Evolutionary conservation across 2,329 filamentous ascomycete genomes (phyloP), one percentile per base, ranked within the genome.

Genomic region (Neonectria punicea): DNA sequence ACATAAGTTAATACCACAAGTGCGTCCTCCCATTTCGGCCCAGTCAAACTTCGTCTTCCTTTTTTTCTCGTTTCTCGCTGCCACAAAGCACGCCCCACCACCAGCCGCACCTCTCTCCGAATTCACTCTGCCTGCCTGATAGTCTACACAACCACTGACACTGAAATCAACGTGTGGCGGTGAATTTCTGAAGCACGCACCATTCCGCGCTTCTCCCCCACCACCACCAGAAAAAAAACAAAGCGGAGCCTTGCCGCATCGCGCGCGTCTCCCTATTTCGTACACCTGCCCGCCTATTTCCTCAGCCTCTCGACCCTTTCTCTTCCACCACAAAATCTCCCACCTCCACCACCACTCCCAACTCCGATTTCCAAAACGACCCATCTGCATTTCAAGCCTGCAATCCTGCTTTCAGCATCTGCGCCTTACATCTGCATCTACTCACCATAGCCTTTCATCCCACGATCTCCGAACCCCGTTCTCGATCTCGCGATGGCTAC

Each of bases 401-500:
- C 51, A 41, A 41, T 39, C 32, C 32, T 36, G 51, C 55, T 20
- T 25, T 39, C 13, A 34, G 34, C 53, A 59, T 39, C 25, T 51
- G 43, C 57, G 49, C 46, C 56, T 60, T 60, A 44, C 44, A 46
- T 46, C 36, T 47, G 56, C 55, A 58, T 43, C 43, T 55, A 63
- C 53, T 53, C 43, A 49, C 51, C 20, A 30, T 25, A 13, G 13
- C 58, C 53, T 32, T 58, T 55, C 61, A 63, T 58, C 32, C 34
- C 61, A 44, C 54, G 49, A 43, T 46, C 50, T 25, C 56, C 22
- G 51, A 41, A 41, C 36, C 59, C 14, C 51, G 47, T 28, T 28
- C 11, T 28, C 49, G 51, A 61, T 58, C 36, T 61, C 66, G 65
- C 66, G 55, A 90, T 90, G 89, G 84, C 88, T 30, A 85, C 87